Evolutionary conservation across 2,329 filamentous ascomycete species (phyloP).

Genomic region (Pseudogymnoascus destructans): DNA sequence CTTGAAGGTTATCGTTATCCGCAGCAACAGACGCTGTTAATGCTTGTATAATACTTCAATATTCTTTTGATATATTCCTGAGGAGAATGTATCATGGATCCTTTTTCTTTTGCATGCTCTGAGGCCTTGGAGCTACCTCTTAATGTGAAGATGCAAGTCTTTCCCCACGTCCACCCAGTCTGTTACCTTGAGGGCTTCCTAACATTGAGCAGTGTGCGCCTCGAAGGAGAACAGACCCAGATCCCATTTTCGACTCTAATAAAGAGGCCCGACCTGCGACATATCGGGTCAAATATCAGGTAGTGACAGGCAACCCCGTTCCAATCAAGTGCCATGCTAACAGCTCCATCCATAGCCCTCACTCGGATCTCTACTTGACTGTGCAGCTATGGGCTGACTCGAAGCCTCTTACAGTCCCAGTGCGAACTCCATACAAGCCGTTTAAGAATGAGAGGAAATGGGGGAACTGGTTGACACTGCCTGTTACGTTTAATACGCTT

Average conservation of each 20-base stretch:
- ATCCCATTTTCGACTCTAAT: slow-evolving; percentile 67
- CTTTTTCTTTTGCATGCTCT: slow-evolving; percentile 89
- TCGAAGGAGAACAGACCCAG: slow-evolving; percentile 67
- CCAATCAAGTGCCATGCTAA: neutral
- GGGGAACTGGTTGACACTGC: slow-evolving; percentile 93
- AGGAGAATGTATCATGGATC: slow-evolving; percentile 54
- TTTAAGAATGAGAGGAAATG: slow-evolving; percentile 71
- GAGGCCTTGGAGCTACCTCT: slow-evolving; percentile 66
- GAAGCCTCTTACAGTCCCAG: slow-evolving; percentile 80
- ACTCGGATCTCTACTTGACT: slow-evolving; percentile 86
- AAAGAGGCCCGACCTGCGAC: slow-evolving; percentile 64
- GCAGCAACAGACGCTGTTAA: neutral
- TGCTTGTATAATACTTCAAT: neutral
- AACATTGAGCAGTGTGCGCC: slow-evolving; percentile 43
- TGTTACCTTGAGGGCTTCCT: slow-evolving; percentile 12
- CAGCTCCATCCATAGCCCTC: slow-evolving; percentile 38
- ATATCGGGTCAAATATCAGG: slow-evolving; percentile 78
- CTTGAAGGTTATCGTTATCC: neutral
- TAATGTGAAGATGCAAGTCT: slow-evolving; percentile 48
- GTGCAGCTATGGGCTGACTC: slow-evolving; percentile 92
- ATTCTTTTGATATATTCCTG: neutral
- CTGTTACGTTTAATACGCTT: slow-evolving; percentile 70
- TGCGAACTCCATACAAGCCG: slow-evolving; percentile 84
- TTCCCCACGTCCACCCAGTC: slow-evolving; percentile 10
- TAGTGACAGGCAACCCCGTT: slow-evolving; percentile 24